Base-by-base conservation (phyloP, 108 stramenopile genomes). In the Cyclotella choctawhatcheeana region DNA sequence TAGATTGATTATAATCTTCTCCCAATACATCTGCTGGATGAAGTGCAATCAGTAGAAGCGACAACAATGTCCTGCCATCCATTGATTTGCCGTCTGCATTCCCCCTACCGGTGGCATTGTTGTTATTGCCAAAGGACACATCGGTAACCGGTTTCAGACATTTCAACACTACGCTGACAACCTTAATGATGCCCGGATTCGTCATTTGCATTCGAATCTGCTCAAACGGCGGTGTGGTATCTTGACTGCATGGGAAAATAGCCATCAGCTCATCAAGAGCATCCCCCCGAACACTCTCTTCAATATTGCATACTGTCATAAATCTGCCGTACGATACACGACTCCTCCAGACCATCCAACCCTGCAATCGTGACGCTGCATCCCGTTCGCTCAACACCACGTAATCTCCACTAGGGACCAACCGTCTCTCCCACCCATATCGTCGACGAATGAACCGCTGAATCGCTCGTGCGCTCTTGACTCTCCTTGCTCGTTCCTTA, bases 1-100 rank as follows among this genome's bases (percentile, higher is more conserved):
- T 21, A 59, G 50, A 29, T 31, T 33, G 37, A 18, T 37, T 44
- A 18, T 30, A 51, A 59, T 74, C 67, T 10, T 69, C 59, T 37
- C 73, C 78, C 33, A 79, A 44, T 22, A 79, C 78, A 22, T 79
- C 78, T 17, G 27, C 22, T 13, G 78, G 78, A 54, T 69, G 48
- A 5, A 61, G 16, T 32, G 78, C 73, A 63, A 79, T 79, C 45
- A 79, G 67, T 14, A 45, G 55, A 7, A 74, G 14, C 2, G 73
- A 58, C 0, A 79, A 20, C 16, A 79, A 66, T 37, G 73, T 61
- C 33, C 78, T 66, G 4, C 69, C 55, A 50, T 77, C 76, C 24
- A 70, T 12, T 6, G 37, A 8, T 12, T 12, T 40, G 6, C 37
- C 37, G 12, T 12, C 12, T 12, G 8, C 37, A 40, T 12, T 8